Percentiles rank a stretch among this genome's conserved stretches.
Evolutionary conservation across 495 filamentous ascomycete genomes (phyloP).

Genomic region (Tuber aestivum): DNA sequence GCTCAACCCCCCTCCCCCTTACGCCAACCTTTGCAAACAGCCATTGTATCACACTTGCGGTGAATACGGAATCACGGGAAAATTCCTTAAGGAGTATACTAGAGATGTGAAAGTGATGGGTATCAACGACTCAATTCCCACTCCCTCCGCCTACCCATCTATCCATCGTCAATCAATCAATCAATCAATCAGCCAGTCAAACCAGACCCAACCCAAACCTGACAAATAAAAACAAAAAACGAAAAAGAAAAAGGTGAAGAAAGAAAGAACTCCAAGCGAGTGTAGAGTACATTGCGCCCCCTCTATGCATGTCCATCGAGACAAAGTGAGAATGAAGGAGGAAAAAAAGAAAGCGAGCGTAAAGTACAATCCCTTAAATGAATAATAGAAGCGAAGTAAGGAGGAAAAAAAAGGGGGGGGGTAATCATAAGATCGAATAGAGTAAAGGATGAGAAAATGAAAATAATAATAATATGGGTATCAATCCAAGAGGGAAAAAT

Average conservation of each 20-base stretch:
- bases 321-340: not conserved
- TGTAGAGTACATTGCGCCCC: conserved; percentile 1
- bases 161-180: not conserved
- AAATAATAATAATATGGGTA: conserved; percentile 19
- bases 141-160: not conserved
- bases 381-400: conserved; percentile 10
- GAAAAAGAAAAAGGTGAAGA: not conserved
- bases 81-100: not conserved
- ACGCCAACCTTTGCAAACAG: not conserved
- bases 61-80: not conserved
- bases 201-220: not conserved
- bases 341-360: conserved; percentile 29
- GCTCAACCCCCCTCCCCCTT: too few relatives aligned
- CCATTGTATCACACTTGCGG: not conserved
- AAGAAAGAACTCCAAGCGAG: not conserved
- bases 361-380: conserved; percentile 30
- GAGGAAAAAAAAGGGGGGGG: conserved; percentile 13
- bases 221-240: not conserved
- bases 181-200: not conserved
- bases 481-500: conserved; percentile 23
- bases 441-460: conserved; percentile 6
- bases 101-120: not conserved
- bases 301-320: not conserved
- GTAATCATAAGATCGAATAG: conserved; percentile 11
- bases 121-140: not conserved